A percentile compares a stretch with the other conserved stretches of the same genome.
Conservation (phyloP, 1,284 basidiomycete genomes). For the Trametes pubescens region DNA sequence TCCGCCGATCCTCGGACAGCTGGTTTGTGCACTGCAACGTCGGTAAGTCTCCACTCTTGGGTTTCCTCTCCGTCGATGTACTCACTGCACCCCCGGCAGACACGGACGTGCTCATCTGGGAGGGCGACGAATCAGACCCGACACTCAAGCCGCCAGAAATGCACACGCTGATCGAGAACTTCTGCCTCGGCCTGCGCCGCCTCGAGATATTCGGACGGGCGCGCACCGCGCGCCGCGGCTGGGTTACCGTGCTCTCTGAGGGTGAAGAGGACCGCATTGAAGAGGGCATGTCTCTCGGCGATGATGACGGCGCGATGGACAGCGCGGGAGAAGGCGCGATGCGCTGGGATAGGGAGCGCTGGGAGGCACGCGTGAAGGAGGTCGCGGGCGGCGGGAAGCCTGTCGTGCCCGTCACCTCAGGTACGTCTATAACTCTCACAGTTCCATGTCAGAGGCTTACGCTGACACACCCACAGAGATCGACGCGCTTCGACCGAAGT, state of each 20-base stretch:
- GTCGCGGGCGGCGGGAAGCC: conserved; percentile 58
- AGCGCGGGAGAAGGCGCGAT: conserved; percentile 44
- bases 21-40: conserved; percentile 99
- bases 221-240: conserved; percentile 83
- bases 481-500: conserved; percentile 88
- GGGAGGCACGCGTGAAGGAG: conserved; percentile 66
- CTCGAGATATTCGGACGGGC: conserved; percentile 90
- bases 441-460: too few species aligned
- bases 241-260: conserved; percentile 88
- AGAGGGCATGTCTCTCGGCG: conserved; percentile 47
- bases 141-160: conserved; percentile 93
- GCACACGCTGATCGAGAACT: conserved; percentile 96
- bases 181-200: conserved; percentile 93
- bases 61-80: too few species aligned
- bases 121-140: conserved; percentile 82
- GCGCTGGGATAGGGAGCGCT: conserved; percentile 63
- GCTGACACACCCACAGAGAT: conserved; percentile 61
- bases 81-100: conserved; percentile 55
- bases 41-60: conserved; percentile 60
- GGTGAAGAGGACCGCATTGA: conserved; percentile 63
- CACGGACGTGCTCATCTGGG: conserved; percentile 97
- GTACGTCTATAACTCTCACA: conserved; percentile 43
- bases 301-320: conserved; percentile 49
- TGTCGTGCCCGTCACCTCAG: conserved; percentile 72
- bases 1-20: conserved; percentile 91